Conservation (phyloP, 768 basidiomycete genomes). For the Pisolithus marmoratus region DNA sequence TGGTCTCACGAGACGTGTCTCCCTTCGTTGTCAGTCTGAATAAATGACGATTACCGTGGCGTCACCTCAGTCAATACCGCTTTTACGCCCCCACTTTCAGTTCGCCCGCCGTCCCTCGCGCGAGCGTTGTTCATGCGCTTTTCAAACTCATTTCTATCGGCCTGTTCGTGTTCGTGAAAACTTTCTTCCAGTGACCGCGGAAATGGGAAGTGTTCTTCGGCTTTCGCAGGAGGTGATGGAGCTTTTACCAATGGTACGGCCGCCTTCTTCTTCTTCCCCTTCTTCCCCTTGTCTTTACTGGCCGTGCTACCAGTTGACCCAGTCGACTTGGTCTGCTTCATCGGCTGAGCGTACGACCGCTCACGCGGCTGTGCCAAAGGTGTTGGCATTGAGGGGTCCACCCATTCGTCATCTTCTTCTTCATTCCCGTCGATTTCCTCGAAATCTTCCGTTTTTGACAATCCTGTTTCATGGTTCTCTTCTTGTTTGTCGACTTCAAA, state of each 20-base stretch:
- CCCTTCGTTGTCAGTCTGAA: conserved; percentile 5
- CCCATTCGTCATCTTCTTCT: conserved; percentile 53
- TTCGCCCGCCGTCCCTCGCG: conserved; percentile 75
- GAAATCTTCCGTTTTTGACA: conserved; percentile 25
- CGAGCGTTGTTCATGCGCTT: conserved; percentile 67
- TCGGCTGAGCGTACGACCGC: conserved; percentile 23
- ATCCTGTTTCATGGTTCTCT: conserved; percentile 13
- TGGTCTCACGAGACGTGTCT: conserved; percentile 13
- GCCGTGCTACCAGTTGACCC: conserved; percentile 18
- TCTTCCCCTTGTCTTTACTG: conserved; percentile 24
- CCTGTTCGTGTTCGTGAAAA: conserved; percentile 22
- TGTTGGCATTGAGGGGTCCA: conserved; percentile 55
- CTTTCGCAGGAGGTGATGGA: conserved; percentile 25
- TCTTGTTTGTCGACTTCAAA: conserved; percentile 21
- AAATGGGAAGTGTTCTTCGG: conserved; percentile 53
- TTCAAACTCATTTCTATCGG: conserved; percentile 26
- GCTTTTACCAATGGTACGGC: conserved; percentile 36
- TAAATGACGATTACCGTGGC: conserved; percentile 6
- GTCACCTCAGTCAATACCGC: conserved; percentile 49
- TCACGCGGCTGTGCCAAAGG: conserved; percentile 22
- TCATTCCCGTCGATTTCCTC: conserved; percentile 25
- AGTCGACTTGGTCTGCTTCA: conserved; percentile 22
- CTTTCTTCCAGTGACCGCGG: conserved; percentile 46
- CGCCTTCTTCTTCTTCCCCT: conserved; percentile 34
- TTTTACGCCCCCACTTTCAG: conserved; percentile 82